Percentiles rank a stretch among this genome's conserved stretches.
Conservation (phyloP, 2,329 filamentous ascomycete genomes). For the Trichoderma sp. region DNA sequence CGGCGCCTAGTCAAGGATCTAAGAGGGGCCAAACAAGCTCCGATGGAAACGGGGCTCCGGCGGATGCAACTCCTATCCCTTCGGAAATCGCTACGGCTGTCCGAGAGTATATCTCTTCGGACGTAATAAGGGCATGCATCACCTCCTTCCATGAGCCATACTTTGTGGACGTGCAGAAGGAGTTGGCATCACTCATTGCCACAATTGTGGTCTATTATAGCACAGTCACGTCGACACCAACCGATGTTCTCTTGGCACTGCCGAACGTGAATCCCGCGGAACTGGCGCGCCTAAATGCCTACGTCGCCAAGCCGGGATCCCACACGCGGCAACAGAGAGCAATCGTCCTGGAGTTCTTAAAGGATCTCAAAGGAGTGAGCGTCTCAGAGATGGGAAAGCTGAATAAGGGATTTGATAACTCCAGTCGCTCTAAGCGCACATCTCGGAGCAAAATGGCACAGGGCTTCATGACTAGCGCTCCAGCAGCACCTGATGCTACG, state of each 20-base stretch:
- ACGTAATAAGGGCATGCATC: conserved; percentile 86
- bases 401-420: conserved; percentile 43
- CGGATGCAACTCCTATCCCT: conserved; percentile 47
- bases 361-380: conserved; percentile 83
- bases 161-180: conserved; percentile 93
- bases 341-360: conserved; percentile 78
- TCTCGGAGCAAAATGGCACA: conserved; percentile 55
- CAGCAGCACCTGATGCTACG: conserved; percentile 28
- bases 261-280: conserved; percentile 70
- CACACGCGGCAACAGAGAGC: conserved; percentile 75
- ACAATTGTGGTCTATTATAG: conserved; percentile 77
- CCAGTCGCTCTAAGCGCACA: conserved; percentile 28
- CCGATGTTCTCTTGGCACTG: conserved; percentile 71
- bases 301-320: conserved; percentile 55
- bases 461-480: conserved; percentile 58
- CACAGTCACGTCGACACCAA: conserved; percentile 64
- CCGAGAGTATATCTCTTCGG: conserved; percentile 82
- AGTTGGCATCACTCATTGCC: conserved; percentile 83
- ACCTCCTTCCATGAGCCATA: conserved; percentile 91
- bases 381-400: conserved; percentile 93
- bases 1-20: conserved; percentile 31
- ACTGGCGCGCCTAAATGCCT: conserved; percentile 61
- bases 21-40: conserved; percentile 26
- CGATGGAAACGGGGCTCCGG: conserved; percentile 27
- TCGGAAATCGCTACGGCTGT: conserved; percentile 61